Conservation (phyloP, 2,329 filamentous ascomycete species). For the Rhynchosporium agropyri region DNA sequence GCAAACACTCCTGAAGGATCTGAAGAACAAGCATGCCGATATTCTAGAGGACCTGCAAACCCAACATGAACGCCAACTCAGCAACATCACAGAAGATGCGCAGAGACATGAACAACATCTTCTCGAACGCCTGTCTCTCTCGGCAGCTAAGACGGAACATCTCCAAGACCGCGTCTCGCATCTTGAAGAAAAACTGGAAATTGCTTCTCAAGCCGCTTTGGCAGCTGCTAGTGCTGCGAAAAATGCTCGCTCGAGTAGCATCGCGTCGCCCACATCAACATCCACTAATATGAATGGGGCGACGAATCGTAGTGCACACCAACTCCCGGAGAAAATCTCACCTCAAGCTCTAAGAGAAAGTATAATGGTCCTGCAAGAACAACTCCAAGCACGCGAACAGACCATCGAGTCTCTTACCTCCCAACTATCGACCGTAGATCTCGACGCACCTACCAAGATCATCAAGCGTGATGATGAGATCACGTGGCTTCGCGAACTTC, state of each 20-base stretch:
- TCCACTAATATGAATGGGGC: slow-evolving; percentile 43
- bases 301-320: slow-evolving; percentile 37
- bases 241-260: slow-evolving; percentile 40
- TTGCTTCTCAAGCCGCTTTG: slow-evolving; percentile 79
- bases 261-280: slow-evolving; percentile 26
- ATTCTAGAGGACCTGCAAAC: slow-evolving; percentile 74
- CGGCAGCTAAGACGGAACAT: slow-evolving; percentile 81
- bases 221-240: slow-evolving; percentile 44
- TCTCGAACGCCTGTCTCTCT: slow-evolving; percentile 77
- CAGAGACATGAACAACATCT: slow-evolving; percentile 79
- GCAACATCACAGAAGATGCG: slow-evolving; percentile 77
- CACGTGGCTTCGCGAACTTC: slow-evolving; percentile 88
- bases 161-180: slow-evolving; percentile 83
- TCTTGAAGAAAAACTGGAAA: slow-evolving; percentile 87
- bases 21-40: slow-evolving; percentile 63
- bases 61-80: slow-evolving; percentile 73
- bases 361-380: slow-evolving; percentile 94
- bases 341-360: slow-evolving; percentile 94
- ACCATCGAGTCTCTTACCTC: slow-evolving; percentile 86
- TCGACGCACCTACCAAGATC: slow-evolving; percentile 78
- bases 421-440: slow-evolving; percentile 68
- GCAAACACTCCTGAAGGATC: slow-evolving; percentile 55
- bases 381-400: slow-evolving; percentile 90
- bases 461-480: slow-evolving; percentile 94
- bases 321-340: slow-evolving; percentile 82